These are phyloP conservation scores for Dactylorhiza incarnata DNA, from an alignment of 106 monocot species.

Conservation along the genomic window DNA sequence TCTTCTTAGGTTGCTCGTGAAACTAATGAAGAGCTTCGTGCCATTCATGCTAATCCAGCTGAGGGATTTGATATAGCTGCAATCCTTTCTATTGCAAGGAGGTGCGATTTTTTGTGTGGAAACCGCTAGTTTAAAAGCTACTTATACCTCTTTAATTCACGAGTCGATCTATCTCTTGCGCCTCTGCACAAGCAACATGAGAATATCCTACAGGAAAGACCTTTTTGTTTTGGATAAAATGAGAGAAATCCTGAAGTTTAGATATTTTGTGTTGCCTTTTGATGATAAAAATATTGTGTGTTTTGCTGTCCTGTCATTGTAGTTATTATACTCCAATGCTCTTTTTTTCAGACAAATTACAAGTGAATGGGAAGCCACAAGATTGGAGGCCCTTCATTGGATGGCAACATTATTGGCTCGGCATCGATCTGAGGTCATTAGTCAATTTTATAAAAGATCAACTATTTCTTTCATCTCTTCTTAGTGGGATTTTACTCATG, in stretches of 20 bases:
- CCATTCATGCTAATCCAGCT: slow-evolving; percentile 61
- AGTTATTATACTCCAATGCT: not conserved
- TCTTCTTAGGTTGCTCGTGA: slow-evolving; percentile 71
- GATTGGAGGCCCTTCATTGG: slow-evolving; percentile 88
- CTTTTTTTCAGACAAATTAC: slow-evolving; percentile 61
- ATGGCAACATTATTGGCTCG: slow-evolving; percentile 55
- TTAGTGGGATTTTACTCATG: not conserved
- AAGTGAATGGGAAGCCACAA: slow-evolving; percentile 83
- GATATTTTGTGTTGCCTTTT: not conserved
- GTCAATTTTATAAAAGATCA: not conserved
- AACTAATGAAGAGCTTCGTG: slow-evolving; percentile 95
- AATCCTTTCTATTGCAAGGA: slow-evolving; percentile 79
- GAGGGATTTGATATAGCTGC: slow-evolving; percentile 80
- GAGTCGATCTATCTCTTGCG: slow-evolving; percentile 11
- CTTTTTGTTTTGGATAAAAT: slow-evolving; percentile 2
- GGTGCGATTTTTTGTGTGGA: slow-evolving; percentile 37
- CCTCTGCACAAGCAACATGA: slow-evolving; percentile 11
- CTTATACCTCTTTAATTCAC: slow-evolving; percentile 18
- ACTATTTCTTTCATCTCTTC: not conserved
- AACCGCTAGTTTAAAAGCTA: slow-evolving; percentile 27
- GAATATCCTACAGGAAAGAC: not conserved
- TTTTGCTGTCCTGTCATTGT: not conserved
- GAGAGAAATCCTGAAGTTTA: not conserved
- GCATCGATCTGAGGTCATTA: slow-evolving; percentile 68
- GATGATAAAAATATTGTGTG: not conserved